Evolutionary conservation across 2,329 filamentous ascomycete genomes (phyloP), one percentile per base, ranked within the genome.

Genomic region (Diaporthe humulicola): DNA sequence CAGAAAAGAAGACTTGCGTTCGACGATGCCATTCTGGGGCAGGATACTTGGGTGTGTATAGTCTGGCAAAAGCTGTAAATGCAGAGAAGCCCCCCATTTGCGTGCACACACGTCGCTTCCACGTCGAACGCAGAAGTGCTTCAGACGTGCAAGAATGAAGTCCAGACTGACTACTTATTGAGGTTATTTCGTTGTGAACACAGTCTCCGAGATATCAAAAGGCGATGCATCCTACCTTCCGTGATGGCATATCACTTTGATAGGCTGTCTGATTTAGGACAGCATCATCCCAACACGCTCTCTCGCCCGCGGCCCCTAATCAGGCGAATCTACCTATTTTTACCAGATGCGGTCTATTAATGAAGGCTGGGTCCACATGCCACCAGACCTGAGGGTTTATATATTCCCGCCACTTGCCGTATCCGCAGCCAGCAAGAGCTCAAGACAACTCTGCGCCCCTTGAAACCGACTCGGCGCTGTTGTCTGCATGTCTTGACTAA

Each of bases 401-500:
- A n/a, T 52, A 52, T 67, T 15, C 45, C 61, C 61, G 42, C 61
- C 45, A 67, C 45, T 52, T 67, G 22, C 64, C 64, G 45, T 19
- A 15, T 2, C 10, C 30, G 12, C 61, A 67, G 7, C 64, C 45
- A 67, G 14, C n/a, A 52, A 4, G 22, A 25, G 45, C 52, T 40
- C 45, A 52, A 52, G 45, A 67, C 64, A 67, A n/a, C n/a, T 50
- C 19, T 25, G 22, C 28, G 28, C 61, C 50, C 61, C 64, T 67
- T 67, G 64, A 67, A 67, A 67, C 64, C 30, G 30, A 67, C 64
- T 52, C 14, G 64, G 45, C 45, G 64, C 64, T 52, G 45, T 52
- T n/a, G 22, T 67, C 64, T 67, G 64, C 64, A 40, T 38, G 64
- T 52, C 64, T 67, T 67, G 64, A 52, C 64, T 67, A 67, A 67